phyloP scores from a whole-genome alignment of 768 basidiomycete species.

The Suillus decipiens region DNA sequence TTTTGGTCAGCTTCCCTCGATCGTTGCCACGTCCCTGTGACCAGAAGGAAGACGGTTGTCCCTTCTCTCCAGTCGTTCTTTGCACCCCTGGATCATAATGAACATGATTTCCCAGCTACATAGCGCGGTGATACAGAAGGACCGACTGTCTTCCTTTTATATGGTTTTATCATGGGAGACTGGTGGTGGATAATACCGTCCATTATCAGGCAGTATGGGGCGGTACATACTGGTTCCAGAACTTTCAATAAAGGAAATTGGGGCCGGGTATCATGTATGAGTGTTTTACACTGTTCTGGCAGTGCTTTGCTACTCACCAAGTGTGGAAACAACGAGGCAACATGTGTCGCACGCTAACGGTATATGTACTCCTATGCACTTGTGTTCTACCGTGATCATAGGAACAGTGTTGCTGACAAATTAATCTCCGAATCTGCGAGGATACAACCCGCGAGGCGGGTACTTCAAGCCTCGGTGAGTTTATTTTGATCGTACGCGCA shows the following conservation, averaged over 20 bases:
- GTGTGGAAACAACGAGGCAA: slow-evolving; percentile 4
- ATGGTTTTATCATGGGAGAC: not conserved
- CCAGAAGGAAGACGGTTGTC: not conserved
- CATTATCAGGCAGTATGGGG: not conserved
- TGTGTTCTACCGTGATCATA: not conserved
- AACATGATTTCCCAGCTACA: not conserved
- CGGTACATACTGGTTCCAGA: not conserved
- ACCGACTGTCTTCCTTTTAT: not conserved
- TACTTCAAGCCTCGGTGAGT: not conserved
- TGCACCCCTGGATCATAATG: not conserved
- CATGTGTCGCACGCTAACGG: not conserved
- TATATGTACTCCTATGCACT: not conserved
- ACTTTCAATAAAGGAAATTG: not conserved
- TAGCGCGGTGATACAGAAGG: not conserved
- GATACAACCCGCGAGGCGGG: not conserved
- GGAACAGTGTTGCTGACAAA: not conserved
- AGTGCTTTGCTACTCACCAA: not conserved
- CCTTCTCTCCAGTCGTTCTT: not conserved
- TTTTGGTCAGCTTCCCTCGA: not conserved
- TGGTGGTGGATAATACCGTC: not conserved
- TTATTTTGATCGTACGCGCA: not conserved
- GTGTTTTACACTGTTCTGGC: no score
- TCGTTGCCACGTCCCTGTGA: not conserved
- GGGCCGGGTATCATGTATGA: no score
- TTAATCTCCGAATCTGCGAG: slow-evolving; percentile 3